phyloP scores from a whole-genome alignment of 257 asterid genomes.

The Haberlea rhodopensis region DNA sequence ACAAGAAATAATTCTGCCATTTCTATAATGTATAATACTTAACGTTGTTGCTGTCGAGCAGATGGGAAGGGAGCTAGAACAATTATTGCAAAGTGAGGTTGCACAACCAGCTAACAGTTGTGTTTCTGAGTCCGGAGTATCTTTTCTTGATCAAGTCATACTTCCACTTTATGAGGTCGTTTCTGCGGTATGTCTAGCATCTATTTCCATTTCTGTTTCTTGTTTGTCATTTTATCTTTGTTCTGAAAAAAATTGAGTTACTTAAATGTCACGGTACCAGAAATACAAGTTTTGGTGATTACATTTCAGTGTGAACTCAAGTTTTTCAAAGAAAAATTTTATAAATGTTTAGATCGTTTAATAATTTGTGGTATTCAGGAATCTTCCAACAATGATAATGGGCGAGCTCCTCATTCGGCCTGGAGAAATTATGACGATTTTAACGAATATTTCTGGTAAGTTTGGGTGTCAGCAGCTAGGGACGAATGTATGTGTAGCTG shows the following conservation, averaged over 20 bases:
- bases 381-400: conserved; percentile 86
- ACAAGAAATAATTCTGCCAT: no score
- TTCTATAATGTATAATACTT: no score
- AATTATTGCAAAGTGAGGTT: conserved; percentile 52
- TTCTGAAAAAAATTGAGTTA: not conserved
- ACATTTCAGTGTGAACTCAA: conserved; percentile 15
- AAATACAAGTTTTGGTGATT: conserved; percentile 11
- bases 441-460: conserved; percentile 95
- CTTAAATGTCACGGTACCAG: conserved; percentile 8
- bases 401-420: conserved; percentile 95
- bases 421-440: conserved; percentile 99
- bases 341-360: conserved; percentile 8
- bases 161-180: conserved; percentile 79
- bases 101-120: conserved; percentile 92
- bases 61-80: conserved; percentile 98
- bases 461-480: conserved; percentile 17
- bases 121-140: conserved; percentile 66
- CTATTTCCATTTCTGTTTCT: conserved; percentile 21
- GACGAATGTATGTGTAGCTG: no score
- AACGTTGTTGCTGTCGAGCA: conserved; percentile 38
- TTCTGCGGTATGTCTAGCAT: conserved; percentile 65
- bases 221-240: conserved; percentile 9
- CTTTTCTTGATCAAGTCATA: conserved; percentile 87
- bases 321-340: not conserved
- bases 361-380: conserved; percentile 53